Conservation (phyloP, 352 stramenopile species). For the Phytophthora vignae region DNA sequence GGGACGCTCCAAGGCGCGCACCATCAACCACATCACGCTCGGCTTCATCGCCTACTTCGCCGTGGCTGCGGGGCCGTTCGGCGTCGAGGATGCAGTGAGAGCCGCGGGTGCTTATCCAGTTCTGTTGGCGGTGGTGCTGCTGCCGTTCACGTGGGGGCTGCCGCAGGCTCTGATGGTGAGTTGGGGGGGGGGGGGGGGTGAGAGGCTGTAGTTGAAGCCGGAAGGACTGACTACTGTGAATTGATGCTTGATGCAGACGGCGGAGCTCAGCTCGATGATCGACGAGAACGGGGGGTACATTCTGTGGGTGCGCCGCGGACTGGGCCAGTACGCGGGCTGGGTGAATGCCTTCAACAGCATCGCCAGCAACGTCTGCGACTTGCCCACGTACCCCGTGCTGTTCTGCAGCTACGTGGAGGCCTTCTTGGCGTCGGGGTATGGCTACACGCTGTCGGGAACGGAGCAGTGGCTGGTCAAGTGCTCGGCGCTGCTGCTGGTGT, state of each 20-base stretch:
- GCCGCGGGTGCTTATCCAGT: slow-evolving; percentile 78
- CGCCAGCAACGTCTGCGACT: slow-evolving; percentile 84
- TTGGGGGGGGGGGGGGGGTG: not conserved
- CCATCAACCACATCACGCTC: slow-evolving; percentile 84
- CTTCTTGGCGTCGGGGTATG: slow-evolving; percentile 72
- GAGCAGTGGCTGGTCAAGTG: slow-evolving; percentile 83
- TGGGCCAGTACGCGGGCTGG: slow-evolving; percentile 86
- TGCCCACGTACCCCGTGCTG: slow-evolving; percentile 86
- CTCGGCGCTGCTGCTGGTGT: slow-evolving; percentile 72
- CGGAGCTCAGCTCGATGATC: slow-evolving; percentile 87
- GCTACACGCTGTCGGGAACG: slow-evolving; percentile 52
- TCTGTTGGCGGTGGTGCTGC: slow-evolving; percentile 70
- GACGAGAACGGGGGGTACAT: slow-evolving; percentile 90
- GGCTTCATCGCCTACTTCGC: slow-evolving; percentile 90
- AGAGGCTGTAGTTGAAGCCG: not conserved
- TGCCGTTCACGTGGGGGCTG: slow-evolving; percentile 86
- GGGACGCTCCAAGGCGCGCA: slow-evolving; percentile 54
- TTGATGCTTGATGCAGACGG: slow-evolving; percentile 48
- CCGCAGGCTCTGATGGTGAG: slow-evolving; percentile 85
- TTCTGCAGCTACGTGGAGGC: slow-evolving; percentile 89
- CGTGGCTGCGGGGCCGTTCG: slow-evolving; percentile 80
- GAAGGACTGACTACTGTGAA: not conserved
- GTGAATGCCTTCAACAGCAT: slow-evolving; percentile 89
- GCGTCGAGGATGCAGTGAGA: slow-evolving; percentile 79
- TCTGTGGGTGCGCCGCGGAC: slow-evolving; percentile 80